These are phyloP conservation scores for Omphalea diandra DNA, from an alignment of 441 rosid genomes.

Conservation along the genomic window DNA sequence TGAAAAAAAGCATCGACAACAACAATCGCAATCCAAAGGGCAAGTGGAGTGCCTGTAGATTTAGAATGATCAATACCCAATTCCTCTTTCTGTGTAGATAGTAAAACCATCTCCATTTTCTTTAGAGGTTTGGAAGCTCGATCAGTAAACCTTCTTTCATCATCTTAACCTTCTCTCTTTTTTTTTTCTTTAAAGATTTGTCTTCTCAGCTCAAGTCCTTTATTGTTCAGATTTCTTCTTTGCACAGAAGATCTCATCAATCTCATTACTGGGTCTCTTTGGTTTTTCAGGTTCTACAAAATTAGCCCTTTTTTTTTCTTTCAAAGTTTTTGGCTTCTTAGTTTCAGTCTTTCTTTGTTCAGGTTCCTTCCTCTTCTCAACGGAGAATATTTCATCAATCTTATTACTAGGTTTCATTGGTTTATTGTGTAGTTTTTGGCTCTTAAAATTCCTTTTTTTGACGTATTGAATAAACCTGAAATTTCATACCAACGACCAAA, in stretches of 20 bases:
- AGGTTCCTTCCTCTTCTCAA: slow-evolving; percentile 39
- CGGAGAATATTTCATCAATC: slow-evolving; percentile 26
- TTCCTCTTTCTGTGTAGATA: slow-evolving; percentile 65
- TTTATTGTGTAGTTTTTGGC: slow-evolving; percentile 2
- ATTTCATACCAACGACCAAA: not conserved
- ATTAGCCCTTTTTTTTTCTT: too few relatives aligned
- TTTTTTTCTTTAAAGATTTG: too few relatives aligned
- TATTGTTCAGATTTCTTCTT: too few relatives aligned
- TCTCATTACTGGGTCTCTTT: too few relatives aligned
- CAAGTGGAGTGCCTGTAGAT: slow-evolving; percentile 69
- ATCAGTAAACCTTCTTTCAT: slow-evolving; percentile 24
- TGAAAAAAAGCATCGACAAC: slow-evolving; percentile 48
- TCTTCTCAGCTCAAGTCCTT: too few relatives aligned
- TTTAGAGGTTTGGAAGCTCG: slow-evolving; percentile 35
- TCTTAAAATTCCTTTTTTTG: slow-evolving; percentile 14
- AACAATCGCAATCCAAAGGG: slow-evolving; percentile 79
- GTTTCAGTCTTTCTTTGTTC: slow-evolving; percentile 11
- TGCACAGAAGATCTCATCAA: too few relatives aligned
- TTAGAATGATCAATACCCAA: slow-evolving; percentile 54
- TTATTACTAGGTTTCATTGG: slow-evolving; percentile 6
- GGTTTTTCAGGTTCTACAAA: too few relatives aligned
- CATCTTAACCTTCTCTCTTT: slow-evolving; percentile 29
- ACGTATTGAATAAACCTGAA: slow-evolving; percentile 13
- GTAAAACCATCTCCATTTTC: slow-evolving; percentile 56
- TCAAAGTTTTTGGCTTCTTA: slow-evolving; percentile 16